A percentile compares a stretch with the other conserved stretches of the same genome.
These are phyloP conservation scores for Aspergillus fijiensis DNA, from an alignment of 2,329 filamentous ascomycete genomes.

Conservation along the genomic window DNA sequence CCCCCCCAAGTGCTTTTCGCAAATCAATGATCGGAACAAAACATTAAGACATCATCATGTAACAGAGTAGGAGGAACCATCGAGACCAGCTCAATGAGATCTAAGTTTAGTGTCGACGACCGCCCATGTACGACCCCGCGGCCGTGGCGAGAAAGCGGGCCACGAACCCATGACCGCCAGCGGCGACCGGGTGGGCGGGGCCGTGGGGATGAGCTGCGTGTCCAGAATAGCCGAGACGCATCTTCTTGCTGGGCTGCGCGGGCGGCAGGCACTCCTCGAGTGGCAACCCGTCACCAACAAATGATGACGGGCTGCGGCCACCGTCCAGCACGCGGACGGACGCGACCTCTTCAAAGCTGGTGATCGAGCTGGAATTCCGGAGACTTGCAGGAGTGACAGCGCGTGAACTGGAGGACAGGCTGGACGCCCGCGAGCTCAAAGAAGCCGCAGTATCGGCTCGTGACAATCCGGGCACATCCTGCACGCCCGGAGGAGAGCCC, in stretches of 20 bases:
- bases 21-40: not conserved
- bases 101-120: constrained; percentile 33
- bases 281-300: constrained; percentile 38
- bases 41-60: not conserved
- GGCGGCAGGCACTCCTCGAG: constrained; percentile 38
- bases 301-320: constrained; percentile 35
- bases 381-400: constrained; percentile 44
- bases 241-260: constrained; percentile 45
- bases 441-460: constrained; percentile 43
- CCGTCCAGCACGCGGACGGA: constrained; percentile 35
- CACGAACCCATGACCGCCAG: constrained; percentile 33
- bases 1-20: not conserved
- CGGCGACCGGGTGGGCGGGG: constrained; percentile 12
- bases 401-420: constrained; percentile 43
- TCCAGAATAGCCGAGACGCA: constrained; percentile 31
- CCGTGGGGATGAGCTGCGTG: constrained; percentile 19
- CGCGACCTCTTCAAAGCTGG: constrained; percentile 25
- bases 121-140: constrained; percentile 42
- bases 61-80: not conserved
- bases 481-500: constrained; percentile 45
- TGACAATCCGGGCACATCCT: constrained; percentile 45
- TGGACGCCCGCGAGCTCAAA: constrained; percentile 46
- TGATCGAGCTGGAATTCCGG: constrained; percentile 39
- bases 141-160: constrained; percentile 46
- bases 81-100: constrained; percentile 13